Base-by-base conservation (phyloP, 345 rosid genomes). In the Psidium friedrichsthalianum region DNA sequence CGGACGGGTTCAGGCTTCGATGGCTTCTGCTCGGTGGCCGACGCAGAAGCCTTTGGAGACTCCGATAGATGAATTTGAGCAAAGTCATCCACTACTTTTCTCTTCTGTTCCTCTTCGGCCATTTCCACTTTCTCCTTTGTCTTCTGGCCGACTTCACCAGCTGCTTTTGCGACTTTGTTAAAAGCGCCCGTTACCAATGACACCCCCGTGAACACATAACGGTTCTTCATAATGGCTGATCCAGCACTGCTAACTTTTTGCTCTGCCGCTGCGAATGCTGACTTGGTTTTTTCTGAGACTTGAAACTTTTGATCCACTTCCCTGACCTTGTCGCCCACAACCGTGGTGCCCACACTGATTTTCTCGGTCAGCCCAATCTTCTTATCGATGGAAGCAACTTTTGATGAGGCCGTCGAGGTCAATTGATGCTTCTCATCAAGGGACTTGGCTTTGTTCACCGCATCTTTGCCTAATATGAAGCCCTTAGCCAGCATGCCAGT, bases 401-500 rank as follows among this genome's bases (percentile, higher is more conserved):
- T 97, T 47, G 97, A 95, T 24, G 98, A 94, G 84, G 99, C 98
- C 5, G 98, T 92, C 13, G 98, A 94, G 56, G 98, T 94, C 83
- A 97, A 85, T 88, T 94, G 97, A 92, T 94, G 99, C 87, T 94
- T 97, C 89, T 96, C 98, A 56, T 97, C 99, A 13, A 97, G 86
- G 56, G 89, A 88, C 95, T 92, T 97, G 49, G 98, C 99, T 90
- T 96, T 95, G 92, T 89, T 91, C 83, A 96, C 94, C 24, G 98
- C 98, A 83, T 94, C 98, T 93, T 96, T 97, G 80, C 99, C 98
- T 47, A 97, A 88, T 64, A 97, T 92, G 82, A 89, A 96, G 22
- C 99, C 98, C 90, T 92, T 97, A 40, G 99, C 99, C 88, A 97
- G 93, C 99, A 97, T 95, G 92, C 95, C 74, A 82, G 92, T 94